These are phyloP conservation scores for Penicillium chermesinum DNA, from an alignment of 495 filamentous ascomycete genomes.

Conservation along the genomic window DNA sequence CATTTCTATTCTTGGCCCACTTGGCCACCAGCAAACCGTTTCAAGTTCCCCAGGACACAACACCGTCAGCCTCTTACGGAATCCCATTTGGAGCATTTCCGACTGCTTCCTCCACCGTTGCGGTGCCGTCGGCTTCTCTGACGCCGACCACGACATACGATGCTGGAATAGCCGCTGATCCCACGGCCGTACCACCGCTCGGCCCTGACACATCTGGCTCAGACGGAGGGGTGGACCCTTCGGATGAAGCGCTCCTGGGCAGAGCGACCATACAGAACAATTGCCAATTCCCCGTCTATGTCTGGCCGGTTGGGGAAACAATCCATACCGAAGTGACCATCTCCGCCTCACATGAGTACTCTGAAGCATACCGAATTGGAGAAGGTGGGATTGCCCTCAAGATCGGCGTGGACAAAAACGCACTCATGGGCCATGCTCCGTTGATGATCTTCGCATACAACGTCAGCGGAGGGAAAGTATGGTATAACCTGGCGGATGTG, in stretches of 20 bases:
- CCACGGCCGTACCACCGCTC: no score
- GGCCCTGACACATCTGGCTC: background rate
- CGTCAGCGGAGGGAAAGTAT: slow-evolving; percentile 41
- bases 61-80: background rate
- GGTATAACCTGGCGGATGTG: slow-evolving; percentile 55
- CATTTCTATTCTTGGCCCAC: background rate
- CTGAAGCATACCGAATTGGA: slow-evolving; percentile 33
- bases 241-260: slow-evolving; percentile 24
- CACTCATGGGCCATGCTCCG: slow-evolving; percentile 45
- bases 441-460: slow-evolving; percentile 53
- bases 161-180: no score
- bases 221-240: background rate
- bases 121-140: background rate
- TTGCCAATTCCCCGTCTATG: slow-evolving; percentile 41
- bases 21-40: background rate
- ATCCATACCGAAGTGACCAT: slow-evolving; percentile 29
- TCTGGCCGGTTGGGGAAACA: slow-evolving; percentile 50
- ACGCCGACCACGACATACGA: no score
- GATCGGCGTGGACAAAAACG: slow-evolving; percentile 41
- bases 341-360: slow-evolving; percentile 22
- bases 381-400: slow-evolving; percentile 55
- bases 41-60: background rate
- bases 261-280: slow-evolving; percentile 47
- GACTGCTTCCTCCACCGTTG: background rate
- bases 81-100: background rate